Evolutionary conservation across 805 yeast species (phyloP).

Genomic region (Wickerhamiella azymoides): DNA sequence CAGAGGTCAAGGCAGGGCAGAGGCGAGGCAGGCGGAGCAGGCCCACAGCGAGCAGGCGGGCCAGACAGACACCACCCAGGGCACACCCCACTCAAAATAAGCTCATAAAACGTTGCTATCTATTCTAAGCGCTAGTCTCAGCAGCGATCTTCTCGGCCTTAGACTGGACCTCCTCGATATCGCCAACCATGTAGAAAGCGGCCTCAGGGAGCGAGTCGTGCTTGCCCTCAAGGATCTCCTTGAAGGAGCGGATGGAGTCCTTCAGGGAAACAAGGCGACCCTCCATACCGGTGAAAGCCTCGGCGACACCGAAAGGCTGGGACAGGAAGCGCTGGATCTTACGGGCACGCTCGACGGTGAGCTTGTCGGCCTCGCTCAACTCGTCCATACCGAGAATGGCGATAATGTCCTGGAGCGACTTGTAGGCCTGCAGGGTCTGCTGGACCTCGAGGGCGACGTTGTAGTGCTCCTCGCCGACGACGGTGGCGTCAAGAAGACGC

Average conservation of each 20-base stretch:
- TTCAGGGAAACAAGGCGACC: slow-evolving; percentile 95
- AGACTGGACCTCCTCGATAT: slow-evolving; percentile 95
- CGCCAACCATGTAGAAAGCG: slow-evolving; percentile 99
- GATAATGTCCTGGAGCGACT: slow-evolving; percentile 99
- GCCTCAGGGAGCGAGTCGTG: slow-evolving; percentile 98
- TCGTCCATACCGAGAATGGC: slow-evolving; percentile 99
- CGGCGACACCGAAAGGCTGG: slow-evolving; percentile 99
- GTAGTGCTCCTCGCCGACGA: slow-evolving; percentile 98
- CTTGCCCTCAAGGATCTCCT: slow-evolving; percentile 95
- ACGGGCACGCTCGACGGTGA: slow-evolving; percentile 99
- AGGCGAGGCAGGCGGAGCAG: too few relatives aligned
- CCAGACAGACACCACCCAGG: not conserved
- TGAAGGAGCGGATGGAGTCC: slow-evolving; percentile 90
- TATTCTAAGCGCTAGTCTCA: slow-evolving; percentile 30
- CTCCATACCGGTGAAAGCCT: slow-evolving; percentile 99
- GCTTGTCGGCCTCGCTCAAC: slow-evolving; percentile 95
- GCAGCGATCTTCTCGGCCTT: slow-evolving; percentile 98
- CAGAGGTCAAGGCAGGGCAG: too few relatives aligned
- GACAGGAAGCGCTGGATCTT: slow-evolving; percentile 99
- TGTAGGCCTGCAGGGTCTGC: slow-evolving; percentile 98
- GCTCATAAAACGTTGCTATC: slow-evolving; percentile 8
- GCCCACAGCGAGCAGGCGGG: too few relatives aligned
- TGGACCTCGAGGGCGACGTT: slow-evolving; percentile 88
- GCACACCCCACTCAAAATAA: too few relatives aligned
- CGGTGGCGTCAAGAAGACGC: slow-evolving; percentile 91